Percentiles rank a stretch among this genome's conserved stretches.
Conservation (phyloP, 306 rosid genomes). For the Cicer chorassanicum region DNA sequence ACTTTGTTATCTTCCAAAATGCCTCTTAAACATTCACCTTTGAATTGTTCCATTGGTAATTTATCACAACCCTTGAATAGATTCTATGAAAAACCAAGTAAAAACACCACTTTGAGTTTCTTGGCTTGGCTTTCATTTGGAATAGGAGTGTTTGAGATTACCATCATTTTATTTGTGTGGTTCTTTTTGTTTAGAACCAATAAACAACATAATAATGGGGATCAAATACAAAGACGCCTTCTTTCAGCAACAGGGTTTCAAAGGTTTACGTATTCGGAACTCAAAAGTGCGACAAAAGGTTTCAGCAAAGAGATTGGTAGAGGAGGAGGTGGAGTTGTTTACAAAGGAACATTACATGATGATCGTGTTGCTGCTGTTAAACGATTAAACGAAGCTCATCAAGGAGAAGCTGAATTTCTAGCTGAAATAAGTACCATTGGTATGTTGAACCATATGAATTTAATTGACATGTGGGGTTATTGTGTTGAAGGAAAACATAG, state of each 20-base stretch:
- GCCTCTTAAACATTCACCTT: neutral
- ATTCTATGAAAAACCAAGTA: slow-evolving; percentile 17
- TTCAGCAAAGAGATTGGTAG: slow-evolving; percentile 65
- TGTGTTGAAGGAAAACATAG: slow-evolving; percentile 69
- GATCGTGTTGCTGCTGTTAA: slow-evolving; percentile 67
- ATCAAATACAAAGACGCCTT: slow-evolving; percentile 34
- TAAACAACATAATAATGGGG: slow-evolving; percentile 10
- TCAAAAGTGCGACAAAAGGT: slow-evolving; percentile 52
- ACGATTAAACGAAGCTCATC: slow-evolving; percentile 48
- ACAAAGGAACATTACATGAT: slow-evolving; percentile 54
- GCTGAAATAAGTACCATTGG: slow-evolving; percentile 67
- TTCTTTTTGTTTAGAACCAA: slow-evolving; percentile 50
- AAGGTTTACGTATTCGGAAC: slow-evolving; percentile 56
- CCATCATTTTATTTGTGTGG: slow-evolving; percentile 48
- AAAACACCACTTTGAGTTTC: slow-evolving; percentile 47
- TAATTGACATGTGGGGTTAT: slow-evolving; percentile 81
- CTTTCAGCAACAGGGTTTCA: slow-evolving; percentile 57
- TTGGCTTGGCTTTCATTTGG: slow-evolving; percentile 54
- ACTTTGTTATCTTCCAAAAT: neutral
- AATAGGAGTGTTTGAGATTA: slow-evolving; percentile 40
- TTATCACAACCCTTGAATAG: slow-evolving; percentile 32
- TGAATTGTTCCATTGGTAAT: slow-evolving; percentile 42
- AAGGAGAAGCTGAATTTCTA: slow-evolving; percentile 70
- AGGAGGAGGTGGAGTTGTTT: slow-evolving; percentile 68
- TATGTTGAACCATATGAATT: slow-evolving; percentile 70